phyloP scores from a whole-genome alignment of 2,329 filamentous ascomycete species.

The Alternaria angustiovoidea region DNA sequence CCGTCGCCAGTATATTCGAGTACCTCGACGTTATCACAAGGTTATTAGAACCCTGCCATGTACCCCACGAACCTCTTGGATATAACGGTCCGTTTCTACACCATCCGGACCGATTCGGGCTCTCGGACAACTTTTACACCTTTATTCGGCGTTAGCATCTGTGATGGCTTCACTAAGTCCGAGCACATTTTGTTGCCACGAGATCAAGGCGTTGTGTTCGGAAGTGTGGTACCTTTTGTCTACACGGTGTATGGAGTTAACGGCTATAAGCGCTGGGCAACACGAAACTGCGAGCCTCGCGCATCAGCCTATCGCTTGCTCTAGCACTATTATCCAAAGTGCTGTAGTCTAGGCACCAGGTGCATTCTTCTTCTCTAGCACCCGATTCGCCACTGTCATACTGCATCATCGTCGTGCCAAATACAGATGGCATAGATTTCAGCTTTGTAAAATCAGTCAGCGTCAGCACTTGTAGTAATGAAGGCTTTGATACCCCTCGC shows the following conservation, averaged over 20 bases:
- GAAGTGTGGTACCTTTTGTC: background rate
- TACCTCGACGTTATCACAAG: background rate
- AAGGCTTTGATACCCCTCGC: background rate
- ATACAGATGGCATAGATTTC: background rate
- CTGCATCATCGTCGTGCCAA: background rate
- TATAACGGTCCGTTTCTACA: background rate
- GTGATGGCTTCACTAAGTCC: background rate
- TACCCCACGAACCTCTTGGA: background rate
- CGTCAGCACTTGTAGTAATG: conserved; percentile 2
- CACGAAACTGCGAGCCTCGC: background rate
- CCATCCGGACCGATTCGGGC: background rate
- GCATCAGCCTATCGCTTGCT: background rate
- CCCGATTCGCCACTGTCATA: background rate
- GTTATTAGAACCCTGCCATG: background rate
- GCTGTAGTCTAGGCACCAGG: background rate
- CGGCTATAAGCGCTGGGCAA: background rate
- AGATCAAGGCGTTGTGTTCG: background rate
- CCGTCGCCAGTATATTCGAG: conserved; percentile 2
- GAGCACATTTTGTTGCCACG: background rate
- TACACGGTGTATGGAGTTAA: conserved; percentile 7
- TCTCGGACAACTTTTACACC: background rate
- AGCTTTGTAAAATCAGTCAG: conserved; percentile 1
- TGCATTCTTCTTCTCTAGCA: background rate
- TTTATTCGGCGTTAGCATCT: background rate
- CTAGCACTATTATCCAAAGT: background rate